Conservation (phyloP, 768 basidiomycete species). For the Dendrothele bispora region DNA sequence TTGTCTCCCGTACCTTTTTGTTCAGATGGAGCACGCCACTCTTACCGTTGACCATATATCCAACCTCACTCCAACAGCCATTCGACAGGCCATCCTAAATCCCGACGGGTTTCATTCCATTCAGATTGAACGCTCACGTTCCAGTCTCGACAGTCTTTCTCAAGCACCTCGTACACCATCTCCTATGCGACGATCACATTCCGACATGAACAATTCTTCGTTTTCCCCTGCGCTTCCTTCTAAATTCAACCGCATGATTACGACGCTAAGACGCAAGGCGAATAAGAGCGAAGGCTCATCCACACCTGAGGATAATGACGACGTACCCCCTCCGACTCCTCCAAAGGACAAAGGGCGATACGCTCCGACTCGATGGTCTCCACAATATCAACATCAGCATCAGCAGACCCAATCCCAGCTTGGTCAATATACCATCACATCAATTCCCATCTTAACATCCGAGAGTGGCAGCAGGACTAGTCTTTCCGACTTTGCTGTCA, state of each 20-base stretch:
- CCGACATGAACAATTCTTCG: conserved; percentile 30
- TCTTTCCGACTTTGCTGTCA: conserved; percentile 41
- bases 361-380: conserved; percentile 10
- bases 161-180: conserved; percentile 8
- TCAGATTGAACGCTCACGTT: conserved; percentile 9
- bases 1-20: conserved; percentile 19
- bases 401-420: conserved; percentile 5
- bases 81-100: conserved; percentile 35
- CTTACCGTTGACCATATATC: conserved; percentile 46
- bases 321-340: conserved; percentile 40
- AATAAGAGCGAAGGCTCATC: conserved; percentile 12
- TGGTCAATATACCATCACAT: conserved; percentile 4
- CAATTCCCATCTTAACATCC: conserved; percentile 3
- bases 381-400: conserved; percentile 6
- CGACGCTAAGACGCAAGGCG: conserved; percentile 38
- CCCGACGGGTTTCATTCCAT: conserved; percentile 17
- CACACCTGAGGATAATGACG: conserved; percentile 17
- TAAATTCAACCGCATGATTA: conserved; percentile 31
- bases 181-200: conserved; percentile 30
- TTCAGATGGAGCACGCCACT: conserved; percentile 44
- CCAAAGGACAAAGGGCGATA: conserved; percentile 41
- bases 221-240: conserved; percentile 13
- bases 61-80: conserved; percentile 39
- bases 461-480: conserved; percentile 24
- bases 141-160: conserved; percentile 11